Evolutionary conservation across 1,284 basidiomycete species (phyloP).

Genomic region (Moesziomyces sp.): DNA sequence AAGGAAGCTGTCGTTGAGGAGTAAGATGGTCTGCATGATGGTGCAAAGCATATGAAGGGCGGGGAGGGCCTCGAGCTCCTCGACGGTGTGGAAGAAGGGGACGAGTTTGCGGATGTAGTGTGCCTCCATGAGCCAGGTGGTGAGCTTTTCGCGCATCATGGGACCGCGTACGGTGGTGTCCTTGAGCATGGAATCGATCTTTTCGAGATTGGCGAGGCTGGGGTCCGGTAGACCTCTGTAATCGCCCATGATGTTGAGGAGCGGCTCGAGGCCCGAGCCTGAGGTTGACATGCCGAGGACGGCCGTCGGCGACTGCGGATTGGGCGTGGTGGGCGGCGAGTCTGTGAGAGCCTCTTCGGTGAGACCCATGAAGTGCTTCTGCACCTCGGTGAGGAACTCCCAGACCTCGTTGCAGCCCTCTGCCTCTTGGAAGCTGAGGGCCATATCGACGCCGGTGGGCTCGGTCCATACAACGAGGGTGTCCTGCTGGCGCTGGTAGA

Average conservation of each 20-base stretch:
- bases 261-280: conserved; percentile 36
- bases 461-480: conserved; percentile 99
- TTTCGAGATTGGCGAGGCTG: conserved; percentile 62
- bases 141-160: conserved; percentile 78
- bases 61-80: conserved; percentile 88
- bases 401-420: conserved; percentile 96
- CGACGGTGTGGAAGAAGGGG: conserved; percentile 84
- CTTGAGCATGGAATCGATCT: conserved; percentile 64
- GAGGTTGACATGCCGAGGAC: conserved; percentile 50
- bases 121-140: conserved; percentile 74
- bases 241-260: conserved; percentile 41
- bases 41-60: conserved; percentile 89
- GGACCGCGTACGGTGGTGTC: conserved; percentile 66
- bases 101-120: conserved; percentile 89
- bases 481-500: conserved; percentile 72
- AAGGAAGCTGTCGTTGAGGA: conserved; percentile 92
- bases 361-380: conserved; percentile 75
- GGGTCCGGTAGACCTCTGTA: conserved; percentile 67
- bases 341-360: conserved; percentile 51
- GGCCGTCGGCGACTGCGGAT: conserved; percentile 39
- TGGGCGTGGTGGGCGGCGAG: conserved; percentile 47
- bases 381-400: conserved; percentile 96
- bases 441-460: conserved; percentile 91
- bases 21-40: conserved; percentile 92
- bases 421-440: conserved; percentile 94